Percentiles rank a stretch among this genome's conserved stretches.
Evolutionary conservation across 1,284 basidiomycete species (phyloP).

Genomic region (Coniferiporia weirii): DNA sequence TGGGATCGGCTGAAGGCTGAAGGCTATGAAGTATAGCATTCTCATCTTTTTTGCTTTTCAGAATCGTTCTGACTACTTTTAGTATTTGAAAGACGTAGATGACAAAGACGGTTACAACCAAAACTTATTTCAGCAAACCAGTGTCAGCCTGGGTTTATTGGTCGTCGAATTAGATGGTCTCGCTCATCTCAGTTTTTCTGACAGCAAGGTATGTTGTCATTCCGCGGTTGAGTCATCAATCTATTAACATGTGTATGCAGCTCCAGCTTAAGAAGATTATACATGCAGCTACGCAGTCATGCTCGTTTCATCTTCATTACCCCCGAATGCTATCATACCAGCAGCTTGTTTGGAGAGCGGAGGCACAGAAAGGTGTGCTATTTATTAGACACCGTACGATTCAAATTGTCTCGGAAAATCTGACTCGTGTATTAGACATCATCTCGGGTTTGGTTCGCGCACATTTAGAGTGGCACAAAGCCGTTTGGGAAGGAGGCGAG

Average conservation of each 20-base stretch:
- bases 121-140: not conserved
- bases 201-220: not conserved
- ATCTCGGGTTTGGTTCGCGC: not conserved
- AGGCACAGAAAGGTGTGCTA: slow-evolving; percentile 2
- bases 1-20: not conserved
- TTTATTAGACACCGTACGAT: not conserved
- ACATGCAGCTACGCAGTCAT: not conserved
- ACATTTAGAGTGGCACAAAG: slow-evolving; percentile 12
- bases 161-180: slow-evolving; percentile 6
- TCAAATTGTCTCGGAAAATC: not conserved
- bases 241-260: not conserved
- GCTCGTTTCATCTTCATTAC: not conserved
- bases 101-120: not conserved
- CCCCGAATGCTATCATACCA: slow-evolving; percentile 6
- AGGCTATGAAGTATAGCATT: not conserved
- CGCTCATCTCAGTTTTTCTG: not conserved
- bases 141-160: not conserved
- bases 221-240: not conserved
- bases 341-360: slow-evolving; percentile 6
- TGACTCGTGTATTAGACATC: not conserved
- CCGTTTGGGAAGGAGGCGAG: slow-evolving; percentile 2
- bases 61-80: not conserved
- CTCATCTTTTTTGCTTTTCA: not conserved
- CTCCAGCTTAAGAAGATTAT: not conserved
- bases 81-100: not conserved